phyloP scores from a whole-genome alignment of 2,329 filamentous ascomycete genomes.

The Colletotrichum sp. region DNA sequence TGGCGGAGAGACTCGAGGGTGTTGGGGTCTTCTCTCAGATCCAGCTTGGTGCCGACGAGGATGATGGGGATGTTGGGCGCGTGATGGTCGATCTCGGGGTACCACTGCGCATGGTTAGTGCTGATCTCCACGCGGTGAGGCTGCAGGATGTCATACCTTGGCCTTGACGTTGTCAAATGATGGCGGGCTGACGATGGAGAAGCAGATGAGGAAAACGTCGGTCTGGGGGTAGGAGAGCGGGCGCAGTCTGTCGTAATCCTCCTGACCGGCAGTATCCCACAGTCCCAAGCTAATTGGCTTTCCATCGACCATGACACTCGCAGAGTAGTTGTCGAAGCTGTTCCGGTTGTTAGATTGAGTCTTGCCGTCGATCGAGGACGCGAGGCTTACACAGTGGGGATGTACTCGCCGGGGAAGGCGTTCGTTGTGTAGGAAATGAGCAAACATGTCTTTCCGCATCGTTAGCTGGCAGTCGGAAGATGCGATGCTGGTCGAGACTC shows the following conservation, averaged over 20 bases:
- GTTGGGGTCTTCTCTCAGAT: constrained; percentile 86
- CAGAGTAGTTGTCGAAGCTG: constrained; percentile 98
- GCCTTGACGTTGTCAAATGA: constrained; percentile 99
- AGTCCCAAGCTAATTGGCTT: constrained; percentile 96
- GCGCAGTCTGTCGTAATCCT: constrained; percentile 95
- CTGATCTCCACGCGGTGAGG: not conserved
- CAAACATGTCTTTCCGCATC: constrained; percentile 80
- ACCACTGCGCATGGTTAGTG: constrained; percentile 69
- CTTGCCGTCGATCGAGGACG: not conserved
- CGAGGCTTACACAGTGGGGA: constrained; percentile 86
- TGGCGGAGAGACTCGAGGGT: constrained; percentile 83
- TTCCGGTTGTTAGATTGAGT: not conserved
- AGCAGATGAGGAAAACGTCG: constrained; percentile 97
- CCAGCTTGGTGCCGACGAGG: constrained; percentile 95
- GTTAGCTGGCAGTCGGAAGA: constrained; percentile 22
- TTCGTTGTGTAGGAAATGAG: constrained; percentile 99
- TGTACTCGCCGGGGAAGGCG: constrained; percentile 99
- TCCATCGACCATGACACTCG: constrained; percentile 98
- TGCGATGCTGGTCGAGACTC: constrained; percentile 35
- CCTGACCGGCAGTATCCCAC: constrained; percentile 98
- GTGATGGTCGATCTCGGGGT: constrained; percentile 96
- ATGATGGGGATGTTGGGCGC: constrained; percentile 96
- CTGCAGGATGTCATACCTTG: constrained; percentile 68
- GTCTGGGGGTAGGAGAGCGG: constrained; percentile 98
- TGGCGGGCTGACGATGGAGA: constrained; percentile 96